Percentiles rank a stretch among this genome's conserved stretches.
Evolutionary conservation across 805 yeast genomes (phyloP).

Genomic region (Metschnikowia vanudenii): DNA sequence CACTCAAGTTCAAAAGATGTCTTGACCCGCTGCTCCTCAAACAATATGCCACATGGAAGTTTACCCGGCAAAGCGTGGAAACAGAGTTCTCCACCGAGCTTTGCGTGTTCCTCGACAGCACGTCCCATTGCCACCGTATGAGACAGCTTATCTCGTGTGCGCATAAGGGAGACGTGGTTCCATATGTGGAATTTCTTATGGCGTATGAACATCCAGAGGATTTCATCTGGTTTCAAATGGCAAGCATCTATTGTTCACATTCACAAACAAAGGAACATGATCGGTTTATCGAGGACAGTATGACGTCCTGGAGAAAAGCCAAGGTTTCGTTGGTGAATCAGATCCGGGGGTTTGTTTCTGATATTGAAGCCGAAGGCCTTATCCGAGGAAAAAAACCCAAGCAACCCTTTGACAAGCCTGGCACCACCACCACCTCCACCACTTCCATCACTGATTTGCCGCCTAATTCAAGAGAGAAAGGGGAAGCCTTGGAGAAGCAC

Average conservation of each 20-base stretch:
- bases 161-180: neutral
- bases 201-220: neutral
- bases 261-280: neutral
- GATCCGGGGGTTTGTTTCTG: neutral
- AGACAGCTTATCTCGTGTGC: neutral
- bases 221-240: neutral
- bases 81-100: neutral
- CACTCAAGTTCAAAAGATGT: neutral
- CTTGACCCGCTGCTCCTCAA: neutral
- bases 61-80: neutral
- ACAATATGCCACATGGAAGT: neutral
- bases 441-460: no score
- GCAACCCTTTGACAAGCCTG: no score
- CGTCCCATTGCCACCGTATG: neutral
- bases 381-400: no score
- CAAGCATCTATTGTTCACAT: neutral
- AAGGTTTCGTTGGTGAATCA: neutral
- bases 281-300: neutral
- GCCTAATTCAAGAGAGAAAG: no score
- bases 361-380: neutral
- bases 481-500: no score
- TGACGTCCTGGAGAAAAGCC: neutral
- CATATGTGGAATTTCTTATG: neutral
- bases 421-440: no score
- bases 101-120: neutral